Percentiles rank a stretch among this genome's conserved stretches.
These are phyloP conservation scores for Diplodia intermedia DNA, from an alignment of 2,329 filamentous ascomycete species.

Conservation along the genomic window DNA sequence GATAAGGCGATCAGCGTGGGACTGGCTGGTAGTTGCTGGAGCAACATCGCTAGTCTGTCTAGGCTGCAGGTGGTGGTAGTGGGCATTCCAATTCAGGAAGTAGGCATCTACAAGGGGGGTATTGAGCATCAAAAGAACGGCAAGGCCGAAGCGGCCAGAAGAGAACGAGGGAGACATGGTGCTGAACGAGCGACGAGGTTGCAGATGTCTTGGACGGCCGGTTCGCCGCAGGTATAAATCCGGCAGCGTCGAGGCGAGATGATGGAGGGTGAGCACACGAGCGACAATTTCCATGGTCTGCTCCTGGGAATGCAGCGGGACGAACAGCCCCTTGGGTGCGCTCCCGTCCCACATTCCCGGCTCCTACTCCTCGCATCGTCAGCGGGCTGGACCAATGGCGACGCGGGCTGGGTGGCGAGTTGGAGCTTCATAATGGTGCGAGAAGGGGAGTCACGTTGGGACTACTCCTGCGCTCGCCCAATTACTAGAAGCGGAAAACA, in stretches of 20 bases:
- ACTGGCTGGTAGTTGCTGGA: constrained; percentile 23
- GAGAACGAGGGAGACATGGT: constrained; percentile 12
- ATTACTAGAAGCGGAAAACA: not conserved
- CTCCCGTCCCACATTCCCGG: constrained; percentile 14
- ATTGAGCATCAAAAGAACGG: constrained; percentile 26
- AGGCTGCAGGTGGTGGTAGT: constrained; percentile 10
- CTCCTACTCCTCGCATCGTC: not conserved
- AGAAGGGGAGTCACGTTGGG: not conserved
- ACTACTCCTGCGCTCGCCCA: constrained; percentile 20
- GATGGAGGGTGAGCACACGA: constrained; percentile 12
- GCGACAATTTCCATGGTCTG: constrained; percentile 14
- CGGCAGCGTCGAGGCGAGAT: not conserved
- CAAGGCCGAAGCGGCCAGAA: constrained; percentile 20
- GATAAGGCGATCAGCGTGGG: constrained; percentile 22
- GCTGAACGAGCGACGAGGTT: constrained; percentile 13
- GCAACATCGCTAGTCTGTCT: constrained; percentile 24
- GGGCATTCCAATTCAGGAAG: constrained; percentile 25
- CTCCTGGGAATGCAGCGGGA: constrained; percentile 11
- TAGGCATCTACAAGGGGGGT: constrained; percentile 16
- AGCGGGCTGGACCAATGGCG: not conserved
- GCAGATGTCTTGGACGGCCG: not conserved
- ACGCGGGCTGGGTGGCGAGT: not conserved
- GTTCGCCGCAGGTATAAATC: constrained; percentile 18
- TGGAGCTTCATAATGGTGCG: not conserved
- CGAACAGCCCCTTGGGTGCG: constrained; percentile 25